Base-by-base conservation (phyloP, 1,284 basidiomycete species). In the Ganoderma resinaceum region DNA sequence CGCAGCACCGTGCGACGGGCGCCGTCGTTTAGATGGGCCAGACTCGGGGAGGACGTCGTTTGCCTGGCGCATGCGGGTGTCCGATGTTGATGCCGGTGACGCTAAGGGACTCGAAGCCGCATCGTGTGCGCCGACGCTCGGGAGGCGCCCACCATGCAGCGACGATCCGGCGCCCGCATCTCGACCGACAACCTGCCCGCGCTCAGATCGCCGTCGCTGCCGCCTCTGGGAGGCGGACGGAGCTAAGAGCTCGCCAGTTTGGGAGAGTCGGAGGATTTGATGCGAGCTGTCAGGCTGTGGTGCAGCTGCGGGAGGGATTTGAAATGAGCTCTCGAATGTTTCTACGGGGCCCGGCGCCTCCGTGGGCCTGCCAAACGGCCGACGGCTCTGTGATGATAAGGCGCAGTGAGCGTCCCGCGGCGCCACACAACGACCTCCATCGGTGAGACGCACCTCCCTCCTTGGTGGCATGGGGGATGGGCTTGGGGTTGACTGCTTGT, bases 311-410 rank as follows among this genome's bases (percentile, higher is more conserved):
- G 61, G 57, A 7, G 52, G 53, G 14, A 72, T 26, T 61, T 72
- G 69, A 59, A 72, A 72, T 42, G 60, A 31, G 26, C 67, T 59
- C 37, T 62, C 61, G 52, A 66, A 72, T 0, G 69, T 70, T n/a
- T 72, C 40, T 38, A 70, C 69, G 8, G 71, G 71, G 18, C 71
- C 71, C 0, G 71, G 71, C 29, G 53, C 69, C 4, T 70, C 69
- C n/a, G 35, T 49, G 9, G 71, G 71, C 26, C 71, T 66, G n/a
- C 71, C 71, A 62, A 67, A 72, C n/a, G 61, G 29, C 38, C 71
- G 67, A n/a, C 71, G 69, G 43, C 67, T 66, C 71, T 72, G 65
- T 33, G 60, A 52, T 62, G 52, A 66, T 60, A 38, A 38, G 16
- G 26, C 42, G 14, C 40, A 40, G 55, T 66, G 20, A 61, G 63